These are phyloP conservation scores for Sphagnum magellanicum DNA, from an alignment of 228 moss, liverwort and hornwort species.

Conservation along the genomic window DNA sequence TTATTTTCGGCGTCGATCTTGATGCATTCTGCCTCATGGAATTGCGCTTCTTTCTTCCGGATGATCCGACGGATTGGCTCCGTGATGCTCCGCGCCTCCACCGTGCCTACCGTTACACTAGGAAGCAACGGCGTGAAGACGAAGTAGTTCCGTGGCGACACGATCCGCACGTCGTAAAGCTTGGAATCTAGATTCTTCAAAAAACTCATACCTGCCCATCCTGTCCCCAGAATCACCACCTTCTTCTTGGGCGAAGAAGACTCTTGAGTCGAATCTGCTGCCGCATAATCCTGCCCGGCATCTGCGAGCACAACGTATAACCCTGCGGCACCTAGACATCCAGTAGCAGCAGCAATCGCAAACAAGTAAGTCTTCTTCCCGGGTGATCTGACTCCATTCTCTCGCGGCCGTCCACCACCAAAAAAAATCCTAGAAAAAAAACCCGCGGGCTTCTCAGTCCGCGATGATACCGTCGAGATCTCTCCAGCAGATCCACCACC, in stretches of 20 bases:
- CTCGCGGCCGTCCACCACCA: too few relatives aligned
- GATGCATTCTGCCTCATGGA: slow-evolving; percentile 74
- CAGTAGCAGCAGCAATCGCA: slow-evolving; percentile 32
- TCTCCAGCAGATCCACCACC: background rate
- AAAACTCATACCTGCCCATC: slow-evolving; percentile 67
- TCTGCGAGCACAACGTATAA: slow-evolving; percentile 51
- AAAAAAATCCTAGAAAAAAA: slow-evolving; percentile 18
- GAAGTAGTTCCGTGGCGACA: slow-evolving; percentile 71
- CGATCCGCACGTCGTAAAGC: slow-evolving; percentile 44
- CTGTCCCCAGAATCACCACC: slow-evolving; percentile 54
- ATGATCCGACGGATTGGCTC: slow-evolving; percentile 58
- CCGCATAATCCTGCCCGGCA: slow-evolving; percentile 25
- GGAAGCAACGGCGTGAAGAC: slow-evolving; percentile 61
- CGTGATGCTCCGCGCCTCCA: slow-evolving; percentile 60
- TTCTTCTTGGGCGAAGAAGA: slow-evolving; percentile 25
- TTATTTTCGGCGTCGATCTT: slow-evolving; percentile 76
- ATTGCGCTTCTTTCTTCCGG: slow-evolving; percentile 38
- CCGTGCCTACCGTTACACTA: slow-evolving; percentile 59
- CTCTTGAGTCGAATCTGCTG: slow-evolving; percentile 5
- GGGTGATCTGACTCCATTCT: background rate
- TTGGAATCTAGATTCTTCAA: slow-evolving; percentile 44
- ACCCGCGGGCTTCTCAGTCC: slow-evolving; percentile 24
- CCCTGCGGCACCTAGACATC: slow-evolving; percentile 46
- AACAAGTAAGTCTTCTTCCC: slow-evolving; percentile 41
- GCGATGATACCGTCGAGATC: slow-evolving; percentile 5